Evolutionary conservation across 2,329 filamentous ascomycete genomes (phyloP).

Genomic region (Aspergillus hortae): DNA sequence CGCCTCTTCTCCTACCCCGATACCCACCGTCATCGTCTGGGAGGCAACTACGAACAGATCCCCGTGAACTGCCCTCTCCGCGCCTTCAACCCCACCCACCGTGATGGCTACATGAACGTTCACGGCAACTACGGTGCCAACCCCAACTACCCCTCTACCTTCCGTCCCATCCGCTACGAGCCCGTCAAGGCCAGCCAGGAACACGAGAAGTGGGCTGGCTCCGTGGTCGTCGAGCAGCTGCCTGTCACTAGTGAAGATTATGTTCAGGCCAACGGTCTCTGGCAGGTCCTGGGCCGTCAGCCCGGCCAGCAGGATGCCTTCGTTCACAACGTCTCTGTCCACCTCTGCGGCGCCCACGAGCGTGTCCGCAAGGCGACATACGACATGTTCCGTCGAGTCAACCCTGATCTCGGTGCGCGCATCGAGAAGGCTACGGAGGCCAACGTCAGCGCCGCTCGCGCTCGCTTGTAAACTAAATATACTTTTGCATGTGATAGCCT

Average conservation of each 20-base stretch:
- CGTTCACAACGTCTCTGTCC: conserved; percentile 56
- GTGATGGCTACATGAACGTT: conserved; percentile 68
- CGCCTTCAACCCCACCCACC: conserved; percentile 63
- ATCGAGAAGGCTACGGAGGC: conserved; percentile 54
- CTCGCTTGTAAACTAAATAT: conserved; percentile 24
- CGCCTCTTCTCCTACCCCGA: conserved; percentile 70
- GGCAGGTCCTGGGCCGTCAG: conserved; percentile 41
- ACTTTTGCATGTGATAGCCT: background rate
- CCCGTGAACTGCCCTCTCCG: conserved; percentile 57
- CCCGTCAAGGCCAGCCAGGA: conserved; percentile 41
- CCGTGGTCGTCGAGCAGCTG: conserved; percentile 37
- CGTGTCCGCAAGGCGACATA: conserved; percentile 58
- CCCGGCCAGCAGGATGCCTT: conserved; percentile 61
- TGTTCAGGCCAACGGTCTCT: conserved; percentile 42
- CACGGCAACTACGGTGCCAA: conserved; percentile 61
- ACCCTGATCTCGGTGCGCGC: conserved; percentile 50
- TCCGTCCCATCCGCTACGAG: conserved; percentile 35
- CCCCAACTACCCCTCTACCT: conserved; percentile 50
- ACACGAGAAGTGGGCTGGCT: conserved; percentile 44
- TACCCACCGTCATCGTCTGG: conserved; percentile 62
- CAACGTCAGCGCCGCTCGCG: conserved; percentile 18
- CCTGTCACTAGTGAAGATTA: conserved; percentile 45
- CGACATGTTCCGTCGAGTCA: conserved; percentile 59
- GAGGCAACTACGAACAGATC: conserved; percentile 63
- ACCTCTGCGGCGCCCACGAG: conserved; percentile 52